phyloP scores from a whole-genome alignment of 2,329 filamentous ascomycete species.

The Rutstroemia sp. region DNA sequence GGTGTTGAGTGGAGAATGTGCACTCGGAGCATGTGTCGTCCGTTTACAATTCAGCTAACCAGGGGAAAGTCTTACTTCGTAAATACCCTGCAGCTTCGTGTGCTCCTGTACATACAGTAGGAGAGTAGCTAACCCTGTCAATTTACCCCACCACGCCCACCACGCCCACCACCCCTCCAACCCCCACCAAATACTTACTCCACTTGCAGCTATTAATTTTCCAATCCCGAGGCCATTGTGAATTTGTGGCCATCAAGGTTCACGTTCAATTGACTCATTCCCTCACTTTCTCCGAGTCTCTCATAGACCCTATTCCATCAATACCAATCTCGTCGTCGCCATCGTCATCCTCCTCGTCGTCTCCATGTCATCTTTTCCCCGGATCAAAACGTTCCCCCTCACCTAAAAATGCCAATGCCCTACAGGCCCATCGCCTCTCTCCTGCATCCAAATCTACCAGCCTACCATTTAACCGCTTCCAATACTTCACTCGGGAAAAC shows the following conservation, averaged over 20 bases:
- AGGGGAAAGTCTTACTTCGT: neutral
- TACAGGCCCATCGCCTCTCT: conserved; percentile 5
- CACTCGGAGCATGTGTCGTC: neutral
- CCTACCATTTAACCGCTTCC: conserved; percentile 4
- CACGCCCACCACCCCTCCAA: too few species aligned
- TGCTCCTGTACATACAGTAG: too few species aligned
- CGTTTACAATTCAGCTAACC: neutral
- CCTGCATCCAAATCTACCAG: neutral
- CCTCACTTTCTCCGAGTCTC: too few species aligned
- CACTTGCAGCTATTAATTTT: neutral
- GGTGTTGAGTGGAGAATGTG: neutral
- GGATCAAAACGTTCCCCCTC: neutral
- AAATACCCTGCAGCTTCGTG: too few species aligned
- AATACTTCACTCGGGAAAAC: conserved; percentile 8
- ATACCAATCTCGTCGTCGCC: too few species aligned
- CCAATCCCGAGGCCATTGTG: neutral
- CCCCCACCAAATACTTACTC: too few species aligned
- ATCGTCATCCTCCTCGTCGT: neutral
- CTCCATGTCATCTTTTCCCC: neutral
- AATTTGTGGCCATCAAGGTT: too few species aligned
- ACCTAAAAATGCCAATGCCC: neutral
- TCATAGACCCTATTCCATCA: too few species aligned
- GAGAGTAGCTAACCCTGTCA: too few species aligned
- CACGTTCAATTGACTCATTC: too few species aligned
- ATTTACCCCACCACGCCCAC: too few species aligned